Evolutionary conservation across 2,329 filamentous ascomycete genomes (phyloP), one percentile per base, ranked within the genome.

Genomic region (Fusarium abutilonis): DNA sequence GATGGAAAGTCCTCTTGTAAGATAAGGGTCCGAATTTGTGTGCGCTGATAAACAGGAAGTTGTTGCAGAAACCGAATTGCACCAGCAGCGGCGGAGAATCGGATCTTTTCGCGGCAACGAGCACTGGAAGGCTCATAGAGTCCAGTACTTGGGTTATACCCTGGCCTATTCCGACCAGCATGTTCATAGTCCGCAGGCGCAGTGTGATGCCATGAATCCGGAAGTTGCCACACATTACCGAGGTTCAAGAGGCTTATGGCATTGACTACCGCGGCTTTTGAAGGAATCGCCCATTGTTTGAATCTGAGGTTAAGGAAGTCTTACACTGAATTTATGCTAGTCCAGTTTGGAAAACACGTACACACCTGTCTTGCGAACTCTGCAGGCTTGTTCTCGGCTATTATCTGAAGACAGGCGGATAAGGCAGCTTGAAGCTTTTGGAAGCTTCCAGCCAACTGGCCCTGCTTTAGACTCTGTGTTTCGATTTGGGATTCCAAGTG

Each of bases 71-170:
- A 68, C 3, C 29, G 53, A 4, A 67, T 44, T 1, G 60, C 55
- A 0, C 11, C 29, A 6, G 66, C 44, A 0, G 51, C 21, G 4
- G 66, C 66, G 3, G 63, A 68, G 14, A 63, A 67, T 3, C 32
- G 13, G 0, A 47, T 19, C 28, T 47, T 60, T 4, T 63, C 59
- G 0, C 54, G 52, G 5, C 23, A 13, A 2, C 55, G 52, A 1
- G 6, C 0, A 1, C 2, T 5, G 5, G 36, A 52, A 2, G 19
- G 19, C 19, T 19, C 19, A 19, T 19, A 19, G 19, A 19, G 19
- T 19, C 19, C 19, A 19, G 19, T 26, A 26, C 23, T 26, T 26
- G 8, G 6, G 23, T 26, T 8, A 26, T 26, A 15, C 9, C 2
- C 35, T 21, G 1, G 28, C 4, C 9, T 7, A 29, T 7, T 11